Conservation (phyloP, 1,139 yeast species). For the Saccharomyces uvarum region DNA sequence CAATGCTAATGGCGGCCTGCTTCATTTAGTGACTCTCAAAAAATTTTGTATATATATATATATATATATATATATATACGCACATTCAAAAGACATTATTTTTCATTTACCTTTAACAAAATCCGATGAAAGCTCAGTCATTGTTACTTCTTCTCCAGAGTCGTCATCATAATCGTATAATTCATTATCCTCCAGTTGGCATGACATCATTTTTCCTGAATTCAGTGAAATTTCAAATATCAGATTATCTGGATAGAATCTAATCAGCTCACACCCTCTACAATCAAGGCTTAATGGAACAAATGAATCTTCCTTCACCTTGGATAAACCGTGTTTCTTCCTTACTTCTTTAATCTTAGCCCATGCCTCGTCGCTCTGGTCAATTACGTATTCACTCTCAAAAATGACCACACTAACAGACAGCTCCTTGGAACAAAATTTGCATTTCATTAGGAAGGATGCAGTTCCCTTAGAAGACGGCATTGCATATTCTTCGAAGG, state of each 20-base stretch:
- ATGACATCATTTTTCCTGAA: slow-evolving; percentile 33
- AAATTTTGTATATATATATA: background rate
- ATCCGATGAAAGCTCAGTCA: slow-evolving; percentile 64
- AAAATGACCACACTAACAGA: slow-evolving; percentile 23
- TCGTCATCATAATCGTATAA: slow-evolving; percentile 95
- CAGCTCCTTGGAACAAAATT: slow-evolving; percentile 30
- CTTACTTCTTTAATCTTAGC: slow-evolving; percentile 19
- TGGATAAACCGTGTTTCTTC: slow-evolving; percentile 27
- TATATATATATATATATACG: background rate
- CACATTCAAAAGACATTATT: background rate
- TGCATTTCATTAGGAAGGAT: slow-evolving; percentile 71
- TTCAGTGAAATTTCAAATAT: slow-evolving; percentile 19
- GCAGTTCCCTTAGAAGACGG: slow-evolving; percentile 77
- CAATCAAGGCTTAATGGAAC: slow-evolving; percentile 66
- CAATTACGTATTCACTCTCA: slow-evolving; percentile 21
- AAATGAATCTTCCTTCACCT: slow-evolving; percentile 34
- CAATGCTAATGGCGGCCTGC: background rate
- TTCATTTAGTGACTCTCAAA: background rate
- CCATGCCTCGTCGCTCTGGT: slow-evolving; percentile 11
- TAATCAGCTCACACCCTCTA: slow-evolving; percentile 71
- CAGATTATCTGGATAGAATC: slow-evolving; percentile 48
- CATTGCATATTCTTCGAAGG: slow-evolving; percentile 47
- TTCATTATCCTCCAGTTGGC: slow-evolving; percentile 66
- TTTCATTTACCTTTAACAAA: slow-evolving; percentile 32
- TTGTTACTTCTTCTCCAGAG: slow-evolving; percentile 71